Evolutionary conservation across 768 basidiomycete genomes (phyloP).

Genomic region (Suillus spraguei): DNA sequence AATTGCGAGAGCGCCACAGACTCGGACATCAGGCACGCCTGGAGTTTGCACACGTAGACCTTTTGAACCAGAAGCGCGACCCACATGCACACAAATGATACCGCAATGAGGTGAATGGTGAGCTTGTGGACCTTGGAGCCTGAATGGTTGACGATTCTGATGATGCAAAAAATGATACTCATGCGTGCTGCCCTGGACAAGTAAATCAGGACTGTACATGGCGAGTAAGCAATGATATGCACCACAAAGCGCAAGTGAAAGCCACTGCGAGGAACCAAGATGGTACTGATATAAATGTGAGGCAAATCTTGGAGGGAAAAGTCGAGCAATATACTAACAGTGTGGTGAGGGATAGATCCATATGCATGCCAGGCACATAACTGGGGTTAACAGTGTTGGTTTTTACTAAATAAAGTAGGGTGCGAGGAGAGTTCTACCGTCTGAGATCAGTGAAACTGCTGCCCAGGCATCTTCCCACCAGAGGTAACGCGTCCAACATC

Average conservation of each 20-base stretch:
- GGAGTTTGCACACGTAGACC: conserved; percentile 13
- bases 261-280: conserved; percentile 20
- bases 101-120: conserved; percentile 14
- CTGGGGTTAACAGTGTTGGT: background rate
- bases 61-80: conserved; percentile 14
- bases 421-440: conserved; percentile 7
- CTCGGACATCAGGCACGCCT: conserved; percentile 16
- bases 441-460: conserved; percentile 16
- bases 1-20: conserved; percentile 19
- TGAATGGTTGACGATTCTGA: conserved; percentile 24
- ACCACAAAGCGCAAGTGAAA: conserved; percentile 27
- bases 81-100: conserved; percentile 21
- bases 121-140: conserved; percentile 11
- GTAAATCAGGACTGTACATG: background rate
- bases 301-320: conserved; percentile 7
- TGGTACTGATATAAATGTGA: background rate
- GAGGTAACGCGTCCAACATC: conserved; percentile 19
- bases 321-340: conserved; percentile 12
- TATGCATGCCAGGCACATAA: conserved; percentile 16
- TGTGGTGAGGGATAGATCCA: conserved; percentile 7
- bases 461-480: conserved; percentile 33
- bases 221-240: no score
- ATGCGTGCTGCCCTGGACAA: conserved; percentile 25
- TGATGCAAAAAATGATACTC: conserved; percentile 26
- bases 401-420: background rate